Base-by-base conservation (phyloP, 768 basidiomycete genomes). In the Dioszegia aurantiaca region DNA sequence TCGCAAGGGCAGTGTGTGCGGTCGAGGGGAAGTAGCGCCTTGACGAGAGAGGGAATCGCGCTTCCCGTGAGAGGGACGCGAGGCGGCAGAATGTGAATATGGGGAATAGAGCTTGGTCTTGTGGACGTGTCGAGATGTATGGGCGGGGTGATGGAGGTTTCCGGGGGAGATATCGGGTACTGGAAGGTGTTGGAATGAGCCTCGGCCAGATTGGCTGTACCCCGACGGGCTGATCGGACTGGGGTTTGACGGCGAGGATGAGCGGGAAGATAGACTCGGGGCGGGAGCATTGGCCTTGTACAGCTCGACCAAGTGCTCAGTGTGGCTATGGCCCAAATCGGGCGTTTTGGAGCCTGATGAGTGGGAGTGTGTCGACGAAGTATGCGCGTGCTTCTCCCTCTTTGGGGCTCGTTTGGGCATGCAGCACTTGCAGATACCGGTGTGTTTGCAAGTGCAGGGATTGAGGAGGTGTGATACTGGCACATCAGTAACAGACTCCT, bases 381-480 rank as follows among this genome's bases (percentile, higher is more conserved):
- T 37, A 5, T 36, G 21, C n/a, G 36, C 16, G 37, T 53, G 51
- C 16, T 12, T 19, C 23, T 14, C 8, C 41, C 52, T 44, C n/a
- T 27, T 19, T 2, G 43, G 27, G 14, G 62, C 37, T 5, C 58
- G 52, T 44, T 69, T 69, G 28, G 68, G 68, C 39, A 60, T 64
- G 55, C 77, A 78, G 63, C 78, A 78, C 54, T 59, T 67, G 61
- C 78, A 78, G 11, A 64, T 67, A 1, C 78, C 77, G 16, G 67
- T 70, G 2, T 59, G 63, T 8, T 64, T 63, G 53, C 78, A 78
- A 26, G 68, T 62, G 58, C 78, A 78, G 0, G 78, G 69, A 55
- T 77, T 78, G 17, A 78, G 59, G 0, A 78, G 62, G 12, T 56
- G 44, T 14, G 14, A 2, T 21, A 60, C 69, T 68, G 51, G n/a